Conservation (phyloP, 257 asterid genomes). For the Gentiana macrophylla region DNA sequence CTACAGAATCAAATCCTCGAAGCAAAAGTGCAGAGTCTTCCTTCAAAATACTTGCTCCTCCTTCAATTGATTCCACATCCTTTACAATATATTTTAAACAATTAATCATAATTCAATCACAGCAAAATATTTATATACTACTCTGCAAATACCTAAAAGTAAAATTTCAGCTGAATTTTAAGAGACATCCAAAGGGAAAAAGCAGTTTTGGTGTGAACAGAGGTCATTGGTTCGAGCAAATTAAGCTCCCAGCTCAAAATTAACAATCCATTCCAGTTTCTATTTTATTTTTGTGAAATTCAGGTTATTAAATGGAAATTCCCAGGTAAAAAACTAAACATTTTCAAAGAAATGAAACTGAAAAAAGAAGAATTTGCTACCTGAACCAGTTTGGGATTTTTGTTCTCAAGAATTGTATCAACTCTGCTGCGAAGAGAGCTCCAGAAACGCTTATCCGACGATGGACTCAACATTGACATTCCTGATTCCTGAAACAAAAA, state of each 20-base stretch:
- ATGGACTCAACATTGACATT: constrained; percentile 39
- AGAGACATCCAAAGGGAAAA: too few species aligned
- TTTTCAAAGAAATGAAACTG: too few species aligned
- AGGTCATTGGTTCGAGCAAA: too few species aligned
- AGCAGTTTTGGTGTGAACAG: too few species aligned
- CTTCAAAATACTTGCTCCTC: constrained; percentile 25
- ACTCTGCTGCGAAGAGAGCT: constrained; percentile 62
- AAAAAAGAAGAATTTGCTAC: constrained; percentile 15
- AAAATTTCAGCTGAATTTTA: too few species aligned
- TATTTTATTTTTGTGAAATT: too few species aligned
- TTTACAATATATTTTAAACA: constrained; percentile 5
- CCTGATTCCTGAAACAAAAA: constrained; percentile 33
- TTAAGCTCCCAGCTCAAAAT: too few species aligned
- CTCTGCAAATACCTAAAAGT: too few species aligned
- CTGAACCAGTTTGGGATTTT: constrained; percentile 21
- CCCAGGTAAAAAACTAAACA: background rate
- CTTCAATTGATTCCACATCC: constrained; percentile 32
- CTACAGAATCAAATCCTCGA: constrained; percentile 53
- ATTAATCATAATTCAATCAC: too few species aligned
- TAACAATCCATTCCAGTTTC: too few species aligned
- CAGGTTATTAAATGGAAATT: too few species aligned
- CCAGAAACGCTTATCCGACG: constrained; percentile 81
- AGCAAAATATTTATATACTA: too few species aligned
- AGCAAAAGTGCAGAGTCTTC: constrained; percentile 36
- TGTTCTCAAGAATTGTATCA: constrained; percentile 55